These are phyloP conservation scores for Lactarius quietus DNA, from an alignment of 768 basidiomycete genomes.

Conservation along the genomic window DNA sequence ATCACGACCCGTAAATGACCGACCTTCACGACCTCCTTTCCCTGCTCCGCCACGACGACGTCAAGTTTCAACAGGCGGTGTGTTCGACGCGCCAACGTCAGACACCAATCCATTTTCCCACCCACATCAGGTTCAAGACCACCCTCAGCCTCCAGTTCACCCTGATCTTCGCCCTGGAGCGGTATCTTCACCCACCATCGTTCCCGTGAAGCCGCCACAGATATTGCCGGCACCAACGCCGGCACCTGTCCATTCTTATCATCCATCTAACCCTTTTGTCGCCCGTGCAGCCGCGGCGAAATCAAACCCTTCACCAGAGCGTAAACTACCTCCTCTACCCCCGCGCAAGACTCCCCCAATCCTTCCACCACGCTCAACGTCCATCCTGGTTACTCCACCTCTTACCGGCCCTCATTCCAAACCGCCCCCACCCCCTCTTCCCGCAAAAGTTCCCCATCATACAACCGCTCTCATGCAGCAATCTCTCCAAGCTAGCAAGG, in stretches of 20 bases:
- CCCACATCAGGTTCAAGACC: slow-evolving; percentile 11
- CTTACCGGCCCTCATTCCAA: slow-evolving; percentile 20
- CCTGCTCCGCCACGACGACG: slow-evolving; percentile 21
- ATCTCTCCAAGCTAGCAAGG: slow-evolving; percentile 68
- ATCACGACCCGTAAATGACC: slow-evolving; percentile 19
- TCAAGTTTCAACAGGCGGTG: slow-evolving; percentile 12
- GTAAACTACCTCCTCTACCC: slow-evolving; percentile 22
- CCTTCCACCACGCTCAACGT: slow-evolving; percentile 26
- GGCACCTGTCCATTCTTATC: slow-evolving; percentile 14
- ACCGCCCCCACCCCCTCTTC: slow-evolving; percentile 25
- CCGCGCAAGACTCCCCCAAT: slow-evolving; percentile 23
- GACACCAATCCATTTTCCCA: slow-evolving; percentile 25
- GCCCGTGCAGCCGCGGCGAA: slow-evolving; percentile 11
- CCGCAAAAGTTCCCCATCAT: slow-evolving; percentile 40
- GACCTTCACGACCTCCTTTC: slow-evolving; percentile 11
- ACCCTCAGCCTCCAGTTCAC: slow-evolving; percentile 23
- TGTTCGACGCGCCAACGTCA: slow-evolving; percentile 25
- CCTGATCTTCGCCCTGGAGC: slow-evolving; percentile 18
- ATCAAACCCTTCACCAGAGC: slow-evolving; percentile 21
- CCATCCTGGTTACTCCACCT: slow-evolving; percentile 22
- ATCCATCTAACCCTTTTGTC: slow-evolving; percentile 26
- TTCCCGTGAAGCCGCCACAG: slow-evolving; percentile 3
- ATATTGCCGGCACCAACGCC: background rate
- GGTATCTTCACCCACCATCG: slow-evolving; percentile 22
- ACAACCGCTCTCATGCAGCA: slow-evolving; percentile 69